phyloP scores from a whole-genome alignment of 2,329 filamentous ascomycete genomes.

The Xylaria sp. region DNA sequence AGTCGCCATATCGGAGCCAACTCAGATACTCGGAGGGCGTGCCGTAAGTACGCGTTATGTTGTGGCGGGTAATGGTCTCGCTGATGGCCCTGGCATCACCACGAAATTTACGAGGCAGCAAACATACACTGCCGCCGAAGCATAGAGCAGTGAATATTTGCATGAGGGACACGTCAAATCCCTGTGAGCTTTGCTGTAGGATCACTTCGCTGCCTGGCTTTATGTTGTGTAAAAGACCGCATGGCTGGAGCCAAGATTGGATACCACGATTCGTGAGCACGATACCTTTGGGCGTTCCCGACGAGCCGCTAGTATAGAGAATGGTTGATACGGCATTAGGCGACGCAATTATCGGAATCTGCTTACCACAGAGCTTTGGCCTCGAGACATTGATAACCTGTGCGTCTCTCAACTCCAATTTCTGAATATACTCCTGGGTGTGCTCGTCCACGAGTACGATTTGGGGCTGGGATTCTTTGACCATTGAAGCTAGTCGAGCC shows the following conservation, averaged over 20 bases:
- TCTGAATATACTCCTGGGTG: neutral
- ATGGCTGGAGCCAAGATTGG: slow-evolving; percentile 37
- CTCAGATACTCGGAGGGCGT: slow-evolving; percentile 8
- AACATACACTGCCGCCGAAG: slow-evolving; percentile 50
- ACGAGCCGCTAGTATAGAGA: slow-evolving; percentile 41
- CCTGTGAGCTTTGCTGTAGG: slow-evolving; percentile 53
- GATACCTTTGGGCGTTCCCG: slow-evolving; percentile 51
- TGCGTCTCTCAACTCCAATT: neutral
- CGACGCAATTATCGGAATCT: neutral
- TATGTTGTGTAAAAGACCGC: slow-evolving; percentile 19
- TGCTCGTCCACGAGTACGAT: slow-evolving; percentile 43
- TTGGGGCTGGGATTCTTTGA: slow-evolving; percentile 44
- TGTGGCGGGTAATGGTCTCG: slow-evolving; percentile 47
- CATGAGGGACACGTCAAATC: slow-evolving; percentile 54
- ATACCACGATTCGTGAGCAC: slow-evolving; percentile 1
- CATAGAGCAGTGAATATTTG: slow-evolving; percentile 52
- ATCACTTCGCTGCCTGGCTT: slow-evolving; percentile 34
- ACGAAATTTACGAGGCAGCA: slow-evolving; percentile 47
- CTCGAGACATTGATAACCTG: neutral
- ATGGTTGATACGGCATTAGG: slow-evolving; percentile 25
- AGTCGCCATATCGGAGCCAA: slow-evolving; percentile 2
- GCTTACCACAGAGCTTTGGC: neutral
- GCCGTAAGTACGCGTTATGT: neutral
- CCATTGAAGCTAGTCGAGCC: slow-evolving; percentile 45
- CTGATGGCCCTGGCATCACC: slow-evolving; percentile 50